Base-by-base conservation (phyloP, 371 early-diverging fungal species). In the Rhizopus arrhizus region DNA sequence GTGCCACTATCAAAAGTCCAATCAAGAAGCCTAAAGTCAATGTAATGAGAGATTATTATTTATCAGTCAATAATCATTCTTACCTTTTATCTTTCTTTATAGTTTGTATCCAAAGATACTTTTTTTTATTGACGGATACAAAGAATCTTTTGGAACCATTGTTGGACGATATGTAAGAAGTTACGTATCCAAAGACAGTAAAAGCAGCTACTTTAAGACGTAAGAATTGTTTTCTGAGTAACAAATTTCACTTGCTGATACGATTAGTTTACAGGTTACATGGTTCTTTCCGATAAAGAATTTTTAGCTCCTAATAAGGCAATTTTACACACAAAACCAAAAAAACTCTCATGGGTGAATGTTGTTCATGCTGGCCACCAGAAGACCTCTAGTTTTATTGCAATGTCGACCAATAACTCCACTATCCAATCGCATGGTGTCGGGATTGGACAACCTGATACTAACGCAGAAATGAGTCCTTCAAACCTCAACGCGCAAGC, bases 131-230 rank as follows among this genome's bases (percentile, higher is more conserved):
- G 60, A 59, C 47, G 60, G 60, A 53, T 45, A 53, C 60, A 59
- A 35, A 59, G 60, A 53, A 46, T 53, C 46, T 40, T 53, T 59
- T 53, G 60, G 53, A 43, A 53, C 53, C 36, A 59, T 59, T 29
- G 60, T 59, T 53, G 53, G 53, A 4, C 53, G 60, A 53, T 59
- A 53, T 59, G 53, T 46, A 43, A 59, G 53, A 59, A 59, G 60
- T 53, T 59, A 51, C 49, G 36, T 36, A 55, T 48, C 2, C 9
- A 48, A 48, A 34, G 45, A 43, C 28, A 56, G 29, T 16, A 45
- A 50, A 61, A 45, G 45, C 46, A 56, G 56, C 46, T 56, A 46
- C 35, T 56, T 56, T 45, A 56, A 54, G 56, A 56, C 46, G 46
- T 56, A 56, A 56, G 56, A 56, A 56, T 56, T 43, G 56, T 56